Base-by-base conservation (phyloP, 768 basidiomycete species). In the Leucosporidium yakuticum region DNA sequence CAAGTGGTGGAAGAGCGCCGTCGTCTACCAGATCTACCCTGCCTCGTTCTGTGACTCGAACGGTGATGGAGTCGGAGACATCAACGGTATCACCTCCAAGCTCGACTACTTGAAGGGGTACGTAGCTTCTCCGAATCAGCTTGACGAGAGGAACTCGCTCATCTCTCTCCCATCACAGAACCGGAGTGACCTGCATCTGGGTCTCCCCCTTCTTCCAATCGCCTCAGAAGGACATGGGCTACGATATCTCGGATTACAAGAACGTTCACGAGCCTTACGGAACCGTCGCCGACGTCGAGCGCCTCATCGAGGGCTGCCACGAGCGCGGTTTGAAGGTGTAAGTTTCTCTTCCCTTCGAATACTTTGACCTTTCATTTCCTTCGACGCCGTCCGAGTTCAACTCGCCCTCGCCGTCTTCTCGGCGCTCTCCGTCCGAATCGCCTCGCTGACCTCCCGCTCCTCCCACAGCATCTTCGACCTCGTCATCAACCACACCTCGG, bases 21-120 rank as follows among this genome's bases (percentile, higher is more conserved):
- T 81, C 36, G 79, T 87, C 27, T 87, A 87, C 78, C 87, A 87
- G 77, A 86, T 88, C 76, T 88, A 88, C 74, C 87, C 87, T 4
- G 79, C 84, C 62, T 88, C 86, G 0, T 88, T 88, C 80, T 82
- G 80, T 63, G 88, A 89, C 74, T 84, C 86, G 23, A 88, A 86
- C 68, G 86, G 84, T 2, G 86, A 87, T 75, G 88, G 87, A 0
- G 77, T 85, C 51, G 88, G 88, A 17, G 88, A 89, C 76, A 81
- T 91, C 49, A 83, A 82, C 36, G 88, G 88, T 21, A 87, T 90
- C 67, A 74, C 78, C 32, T 75, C 80, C 51, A 87, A 88, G 74
- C 79, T 90, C 14, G 86, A 87, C 72, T 88, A 90, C 76, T 79
- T 90, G 61, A 83, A 85, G 64, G 82, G 84, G 60, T 81, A 90